Evolutionary conservation across 345 rosid genomes (phyloP).

Genomic region (Citrus maxima): DNA sequence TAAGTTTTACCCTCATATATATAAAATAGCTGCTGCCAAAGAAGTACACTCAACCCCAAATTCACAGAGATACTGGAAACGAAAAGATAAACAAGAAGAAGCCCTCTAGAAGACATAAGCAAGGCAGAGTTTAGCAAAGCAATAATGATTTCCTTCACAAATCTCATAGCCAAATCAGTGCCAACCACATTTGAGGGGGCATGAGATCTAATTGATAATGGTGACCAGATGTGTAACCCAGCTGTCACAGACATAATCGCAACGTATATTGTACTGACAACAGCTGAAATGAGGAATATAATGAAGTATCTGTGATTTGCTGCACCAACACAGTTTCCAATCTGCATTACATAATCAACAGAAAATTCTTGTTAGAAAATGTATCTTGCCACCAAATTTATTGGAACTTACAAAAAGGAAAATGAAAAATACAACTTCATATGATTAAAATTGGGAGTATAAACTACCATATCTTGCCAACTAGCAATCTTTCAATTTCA

Average conservation of each 20-base stretch:
- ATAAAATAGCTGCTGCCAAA: constrained; percentile 83
- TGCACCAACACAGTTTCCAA: constrained; percentile 95
- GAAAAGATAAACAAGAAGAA: constrained; percentile 72
- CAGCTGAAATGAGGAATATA: constrained; percentile 66
- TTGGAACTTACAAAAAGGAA: background rate
- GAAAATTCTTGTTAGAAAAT: background rate
- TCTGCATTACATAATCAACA: constrained; percentile 44
- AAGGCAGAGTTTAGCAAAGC: constrained; percentile 50
- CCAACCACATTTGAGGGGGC: constrained; percentile 7
- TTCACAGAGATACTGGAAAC: constrained; percentile 66
- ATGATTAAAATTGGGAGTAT: background rate
- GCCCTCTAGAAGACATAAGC: constrained; percentile 58
- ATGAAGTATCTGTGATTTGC: constrained; percentile 67
- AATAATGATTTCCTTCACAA: constrained; percentile 43
- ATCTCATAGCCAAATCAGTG: constrained; percentile 29
- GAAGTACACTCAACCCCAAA: constrained; percentile 64
- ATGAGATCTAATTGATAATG: constrained; percentile 22
- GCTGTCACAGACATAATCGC: constrained; percentile 42
- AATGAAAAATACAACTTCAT: background rate
- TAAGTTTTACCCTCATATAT: constrained; percentile 81
- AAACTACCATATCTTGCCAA: background rate
- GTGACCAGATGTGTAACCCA: constrained; percentile 52
- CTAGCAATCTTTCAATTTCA: background rate
- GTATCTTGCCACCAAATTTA: background rate
- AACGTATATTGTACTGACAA: constrained; percentile 48